These are phyloP conservation scores for Plantago coronopus DNA, from an alignment of 305 asterid species.

Conservation along the genomic window DNA sequence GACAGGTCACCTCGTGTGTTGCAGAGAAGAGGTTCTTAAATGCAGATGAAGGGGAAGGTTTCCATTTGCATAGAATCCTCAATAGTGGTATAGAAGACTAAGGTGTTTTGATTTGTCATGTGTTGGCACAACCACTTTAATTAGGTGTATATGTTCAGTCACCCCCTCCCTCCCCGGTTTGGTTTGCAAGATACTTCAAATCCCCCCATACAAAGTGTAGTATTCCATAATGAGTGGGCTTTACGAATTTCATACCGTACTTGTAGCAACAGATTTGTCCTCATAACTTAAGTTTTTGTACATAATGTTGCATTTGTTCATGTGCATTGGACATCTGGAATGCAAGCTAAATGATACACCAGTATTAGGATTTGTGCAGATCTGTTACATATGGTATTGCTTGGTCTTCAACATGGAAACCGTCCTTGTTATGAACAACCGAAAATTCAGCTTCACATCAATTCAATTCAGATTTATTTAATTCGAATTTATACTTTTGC, in stretches of 20 bases:
- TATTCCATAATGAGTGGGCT: conserved; percentile 13
- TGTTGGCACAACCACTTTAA: neutral
- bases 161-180: neutral
- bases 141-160: conserved; percentile 27
- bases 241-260: conserved; percentile 7
- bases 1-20: conserved; percentile 72
- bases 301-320: conserved; percentile 22
- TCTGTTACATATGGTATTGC: neutral
- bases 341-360: neutral
- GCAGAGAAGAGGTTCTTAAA: conserved; percentile 64
- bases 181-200: neutral
- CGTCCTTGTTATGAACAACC: too few species aligned
- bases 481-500: too few species aligned
- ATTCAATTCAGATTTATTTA: too few species aligned
- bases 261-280: conserved; percentile 13
- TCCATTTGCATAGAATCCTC: conserved; percentile 56
- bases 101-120: neutral
- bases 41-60: conserved; percentile 78
- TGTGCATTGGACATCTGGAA: conserved; percentile 17
- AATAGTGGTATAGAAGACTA: conserved; percentile 40
- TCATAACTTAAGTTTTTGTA: conserved; percentile 28
- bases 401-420: too few species aligned
- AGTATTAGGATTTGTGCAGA: neutral
- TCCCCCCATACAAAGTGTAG: neutral
- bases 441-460: too few species aligned